A percentile compares a stretch with the other conserved stretches of the same genome.
Evolutionary conservation across 176 grass and related monocot genomes (phyloP).

Genomic region (Areca catechu): DNA sequence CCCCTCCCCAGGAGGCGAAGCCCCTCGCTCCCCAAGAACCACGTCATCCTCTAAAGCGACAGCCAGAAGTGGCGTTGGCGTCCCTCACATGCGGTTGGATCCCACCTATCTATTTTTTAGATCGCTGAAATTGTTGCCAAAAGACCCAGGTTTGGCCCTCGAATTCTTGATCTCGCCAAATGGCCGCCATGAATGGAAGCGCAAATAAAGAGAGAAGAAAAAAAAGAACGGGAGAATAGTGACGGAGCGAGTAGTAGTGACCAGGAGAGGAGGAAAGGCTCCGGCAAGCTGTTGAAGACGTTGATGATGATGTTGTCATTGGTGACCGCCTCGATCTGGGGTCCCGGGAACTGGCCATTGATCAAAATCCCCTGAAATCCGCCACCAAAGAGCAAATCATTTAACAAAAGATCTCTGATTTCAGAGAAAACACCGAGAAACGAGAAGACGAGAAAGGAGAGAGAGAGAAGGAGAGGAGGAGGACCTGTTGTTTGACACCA

Average conservation of each 20-base stretch:
- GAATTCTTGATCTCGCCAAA: no score
- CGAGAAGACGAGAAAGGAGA: neutral
- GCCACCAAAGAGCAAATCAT: neutral
- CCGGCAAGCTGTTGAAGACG: conserved; percentile 77
- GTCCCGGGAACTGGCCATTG: conserved; percentile 79
- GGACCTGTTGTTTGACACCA: conserved; percentile 80
- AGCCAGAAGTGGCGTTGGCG: no score
- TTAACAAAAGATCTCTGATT: neutral
- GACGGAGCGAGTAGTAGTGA: conserved; percentile 4
- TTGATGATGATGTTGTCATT: conserved; percentile 92
- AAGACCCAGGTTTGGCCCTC: no score
- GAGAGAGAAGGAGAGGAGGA: neutral
- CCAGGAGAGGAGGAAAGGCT: conserved; percentile 96
- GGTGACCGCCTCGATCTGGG: conserved; percentile 88
- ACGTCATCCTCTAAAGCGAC: conserved; percentile 5
- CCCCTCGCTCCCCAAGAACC: conserved; percentile 8
- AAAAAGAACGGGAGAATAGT: neutral
- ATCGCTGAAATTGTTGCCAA: no score
- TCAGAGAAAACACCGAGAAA: neutral
- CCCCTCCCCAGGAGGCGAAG: conserved; percentile 4
- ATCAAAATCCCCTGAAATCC: conserved; percentile 73
- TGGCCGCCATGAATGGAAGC: neutral
- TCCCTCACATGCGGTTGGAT: neutral
- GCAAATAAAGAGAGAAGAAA: neutral
- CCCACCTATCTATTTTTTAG: neutral